phyloP scores from a whole-genome alignment of 306 rosid genomes.

The Lithocarpus polystachyus region DNA sequence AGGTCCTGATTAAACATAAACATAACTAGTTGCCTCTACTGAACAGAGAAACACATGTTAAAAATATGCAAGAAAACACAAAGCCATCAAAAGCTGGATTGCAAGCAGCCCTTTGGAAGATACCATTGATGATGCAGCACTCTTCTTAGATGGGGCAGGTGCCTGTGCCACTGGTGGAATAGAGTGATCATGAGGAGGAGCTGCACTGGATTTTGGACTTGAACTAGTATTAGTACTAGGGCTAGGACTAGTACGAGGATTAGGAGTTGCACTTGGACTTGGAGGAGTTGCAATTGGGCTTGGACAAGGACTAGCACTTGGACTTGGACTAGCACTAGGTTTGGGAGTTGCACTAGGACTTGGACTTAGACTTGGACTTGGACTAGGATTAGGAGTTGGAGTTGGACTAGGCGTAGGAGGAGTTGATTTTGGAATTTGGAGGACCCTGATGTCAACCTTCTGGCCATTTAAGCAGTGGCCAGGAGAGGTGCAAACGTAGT shows the following conservation, averaged over 20 bases:
- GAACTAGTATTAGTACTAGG: neutral
- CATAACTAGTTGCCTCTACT: neutral
- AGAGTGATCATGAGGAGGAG: neutral
- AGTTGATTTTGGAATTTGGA: neutral
- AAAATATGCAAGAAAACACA: neutral
- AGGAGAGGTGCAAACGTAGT: neutral
- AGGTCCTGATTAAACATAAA: neutral
- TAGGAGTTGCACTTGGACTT: neutral
- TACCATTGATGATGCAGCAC: neutral
- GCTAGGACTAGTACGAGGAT: too few relatives aligned
- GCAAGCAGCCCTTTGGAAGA: neutral
- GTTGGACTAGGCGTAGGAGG: neutral
- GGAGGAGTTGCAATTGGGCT: neutral
- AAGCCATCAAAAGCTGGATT: neutral
- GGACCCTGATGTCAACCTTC: neutral
- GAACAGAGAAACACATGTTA: neutral
- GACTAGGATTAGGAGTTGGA: neutral
- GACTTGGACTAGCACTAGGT: neutral
- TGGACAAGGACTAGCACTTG: neutral
- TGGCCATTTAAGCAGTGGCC: conserved; percentile 1
- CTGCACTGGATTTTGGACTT: neutral
- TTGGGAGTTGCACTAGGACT: neutral
- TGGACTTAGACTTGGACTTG: neutral
- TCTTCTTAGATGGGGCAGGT: neutral
- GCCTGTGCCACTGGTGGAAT: neutral